phyloP scores from a whole-genome alignment of 1,284 basidiomycete genomes.

The Volvariella surrecta region DNA sequence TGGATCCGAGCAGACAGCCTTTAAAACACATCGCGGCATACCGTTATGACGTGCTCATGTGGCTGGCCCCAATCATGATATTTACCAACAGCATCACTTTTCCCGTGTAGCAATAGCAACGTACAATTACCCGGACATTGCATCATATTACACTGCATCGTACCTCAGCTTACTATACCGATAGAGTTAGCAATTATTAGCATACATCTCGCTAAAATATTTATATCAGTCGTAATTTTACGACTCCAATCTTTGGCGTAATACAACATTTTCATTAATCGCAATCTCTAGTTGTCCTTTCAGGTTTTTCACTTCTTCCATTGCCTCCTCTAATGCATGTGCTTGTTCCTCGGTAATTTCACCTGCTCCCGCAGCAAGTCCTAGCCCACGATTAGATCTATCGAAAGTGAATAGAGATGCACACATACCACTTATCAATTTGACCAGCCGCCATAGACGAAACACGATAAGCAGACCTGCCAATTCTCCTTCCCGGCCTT shows the following conservation, averaged over 20 bases:
- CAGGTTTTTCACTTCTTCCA: conserved; percentile 35
- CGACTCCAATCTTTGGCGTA: conserved; percentile 24
- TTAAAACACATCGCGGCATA: background rate
- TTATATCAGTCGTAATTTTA: conserved; percentile 2
- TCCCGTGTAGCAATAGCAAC: too few relatives aligned
- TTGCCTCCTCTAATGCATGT: conserved; percentile 38
- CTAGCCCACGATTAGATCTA: conserved; percentile 24
- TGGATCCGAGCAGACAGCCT: conserved; percentile 46
- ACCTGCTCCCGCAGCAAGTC: conserved; percentile 66
- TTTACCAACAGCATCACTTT: too few relatives aligned
- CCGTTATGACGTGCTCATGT: too few relatives aligned
- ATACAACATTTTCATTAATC: conserved; percentile 28
- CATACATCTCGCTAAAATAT: too few relatives aligned
- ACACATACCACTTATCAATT: conserved; percentile 62
- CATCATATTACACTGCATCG: too few relatives aligned
- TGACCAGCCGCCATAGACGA: conserved; percentile 72
- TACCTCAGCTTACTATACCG: too few relatives aligned
- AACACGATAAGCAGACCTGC: conserved; percentile 61
- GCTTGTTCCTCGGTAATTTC: conserved; percentile 50
- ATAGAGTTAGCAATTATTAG: too few relatives aligned
- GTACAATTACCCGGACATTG: too few relatives aligned
- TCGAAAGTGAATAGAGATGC: background rate
- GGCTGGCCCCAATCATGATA: too few relatives aligned
- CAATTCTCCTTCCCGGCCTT: conserved; percentile 60
- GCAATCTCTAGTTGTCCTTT: conserved; percentile 24